Evolutionary conservation across 2,329 filamentous ascomycete genomes (phyloP), one percentile per base, ranked within the genome.

Genomic region (Diaporthe velutina): DNA sequence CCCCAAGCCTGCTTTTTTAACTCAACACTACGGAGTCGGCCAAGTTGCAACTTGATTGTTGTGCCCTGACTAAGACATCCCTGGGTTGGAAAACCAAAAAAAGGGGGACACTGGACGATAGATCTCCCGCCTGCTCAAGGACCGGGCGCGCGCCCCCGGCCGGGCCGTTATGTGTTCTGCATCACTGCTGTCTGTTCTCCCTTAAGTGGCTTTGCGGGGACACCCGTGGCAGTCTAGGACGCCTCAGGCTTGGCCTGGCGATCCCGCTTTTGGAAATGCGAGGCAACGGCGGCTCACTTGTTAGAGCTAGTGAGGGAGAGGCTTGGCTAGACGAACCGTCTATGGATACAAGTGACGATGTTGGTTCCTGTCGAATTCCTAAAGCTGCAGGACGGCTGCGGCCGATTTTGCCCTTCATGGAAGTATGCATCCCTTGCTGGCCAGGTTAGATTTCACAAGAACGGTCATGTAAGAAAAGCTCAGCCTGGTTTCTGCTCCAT

Each of bases 1-100:
- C 7, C 45, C 15, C 45, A 28, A 35, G 5, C 64, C 48, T 25
- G 45, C 5, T 19, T 67, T 67, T 67, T 50, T 19, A 52, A 28
- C 33, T 25, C 48, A 35, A 28, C 25, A 25, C 45, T 25, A 68
- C 17, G 6, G 15, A 28, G 33, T 9, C 28, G 48, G 30, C 64
- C 64, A 40, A 54, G 64, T 68, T 40, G 48, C 64, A 54, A 40
- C 64, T 68, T 68, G 48, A 68, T 68, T 68, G 15, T 30, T 13
- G 3, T 68, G 64, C 15, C 64, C 45, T 40, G 45, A 40, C 48
- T 19, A 54, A 40, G 48, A 54, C n/a, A 54, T 25, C 2, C 30
- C 22, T 35, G 9, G 10, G 8, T n/a, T n/a, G 6, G 19, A 13
- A 30, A 33, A 52, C 25, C 5, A 28, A 52, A 19, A 38, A 38